Base-by-base conservation (phyloP, 306 rosid species). In the Quillaja saponaria region DNA sequence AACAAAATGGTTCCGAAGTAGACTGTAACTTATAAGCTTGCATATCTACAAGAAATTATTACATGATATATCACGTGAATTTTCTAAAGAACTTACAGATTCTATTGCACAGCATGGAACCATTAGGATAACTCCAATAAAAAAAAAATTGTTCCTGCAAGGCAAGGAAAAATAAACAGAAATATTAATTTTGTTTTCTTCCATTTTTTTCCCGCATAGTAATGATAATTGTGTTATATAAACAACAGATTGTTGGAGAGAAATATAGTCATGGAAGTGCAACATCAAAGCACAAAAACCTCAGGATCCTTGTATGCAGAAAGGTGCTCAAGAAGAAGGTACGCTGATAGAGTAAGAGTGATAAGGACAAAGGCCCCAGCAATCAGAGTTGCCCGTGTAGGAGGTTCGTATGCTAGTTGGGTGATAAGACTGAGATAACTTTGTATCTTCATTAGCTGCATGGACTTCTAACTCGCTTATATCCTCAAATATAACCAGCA, bases 281-380 rank as follows among this genome's bases (percentile, higher is more conserved):
- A 44, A 16, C 31, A 59, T 33, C 11, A 34, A 10, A 14, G 39
- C 62, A 64, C 40, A 37, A 63, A 48, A 74, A 86, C 92, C 84
- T 94, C 99, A 14, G 97, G 99, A 75, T 87, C 83, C 80, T 94
- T 94, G 88, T 94, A 94, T 15, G 99, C 86, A 14, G 97, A 89
- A 52, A 94, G 99, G 68, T 94, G 99, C 73, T 85, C 99, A 58
- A 89, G 72, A 4, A 94, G 64, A 63, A 94, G 99, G 72, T 80
- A 94, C 10, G 85, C 56, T 34, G 99, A 94, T 64, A 89, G 86
- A 19, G 84, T 67, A 21, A 94, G 90, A 55, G 95, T 76, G 47
- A 71, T 40, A 50, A 94, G 65, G 54, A 94, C 90, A 80, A 89
- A 75, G 64, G 60, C 78, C 6, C 86, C 87, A 13, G 85, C 84